phyloP scores from a whole-genome alignment of 352 stramenopile species.

The Phytophthora sojae region DNA sequence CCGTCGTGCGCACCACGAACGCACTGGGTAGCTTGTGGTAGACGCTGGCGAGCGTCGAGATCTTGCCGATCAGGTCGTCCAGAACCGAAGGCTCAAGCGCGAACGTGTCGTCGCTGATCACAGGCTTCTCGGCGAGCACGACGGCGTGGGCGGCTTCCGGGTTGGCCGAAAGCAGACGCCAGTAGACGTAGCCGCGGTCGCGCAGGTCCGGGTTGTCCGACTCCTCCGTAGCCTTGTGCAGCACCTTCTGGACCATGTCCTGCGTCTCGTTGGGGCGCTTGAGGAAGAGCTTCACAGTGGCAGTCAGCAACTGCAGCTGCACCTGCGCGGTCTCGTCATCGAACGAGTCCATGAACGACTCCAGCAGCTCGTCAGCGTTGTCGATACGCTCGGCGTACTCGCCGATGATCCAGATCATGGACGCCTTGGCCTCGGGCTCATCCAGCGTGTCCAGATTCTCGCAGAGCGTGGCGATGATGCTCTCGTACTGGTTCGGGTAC shows the following conservation, averaged over 20 bases:
- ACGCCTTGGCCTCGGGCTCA: slow-evolving; percentile 98
- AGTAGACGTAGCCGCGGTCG: slow-evolving; percentile 99
- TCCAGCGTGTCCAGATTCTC: slow-evolving; percentile 99
- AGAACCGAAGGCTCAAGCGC: slow-evolving; percentile 95
- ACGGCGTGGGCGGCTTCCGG: slow-evolving; percentile 98
- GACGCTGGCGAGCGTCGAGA: slow-evolving; percentile 97
- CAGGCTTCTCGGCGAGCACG: slow-evolving; percentile 98
- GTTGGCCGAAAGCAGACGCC: slow-evolving; percentile 98
- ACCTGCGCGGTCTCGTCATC: slow-evolving; percentile 97
- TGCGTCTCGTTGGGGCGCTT: slow-evolving; percentile 95
- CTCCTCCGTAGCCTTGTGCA: slow-evolving; percentile 98
- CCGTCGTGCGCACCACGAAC: slow-evolving; percentile 87
- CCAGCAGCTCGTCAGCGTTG: slow-evolving; percentile 98
- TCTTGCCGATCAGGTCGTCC: slow-evolving; percentile 97
- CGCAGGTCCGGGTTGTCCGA: slow-evolving; percentile 98
- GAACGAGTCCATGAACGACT: slow-evolving; percentile 99
- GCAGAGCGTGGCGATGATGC: slow-evolving; percentile 98
- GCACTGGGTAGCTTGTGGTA: slow-evolving; percentile 97
- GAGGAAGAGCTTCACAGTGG: slow-evolving; percentile 99
- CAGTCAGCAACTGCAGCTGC: slow-evolving; percentile 98
- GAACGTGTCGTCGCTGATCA: slow-evolving; percentile 99
- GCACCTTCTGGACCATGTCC: slow-evolving; percentile 97
- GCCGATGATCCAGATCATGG: slow-evolving; percentile 99
- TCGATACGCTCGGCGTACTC: slow-evolving; percentile 99
- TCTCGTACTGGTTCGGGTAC: slow-evolving; percentile 99